phyloP scores from a whole-genome alignment of 2,329 filamentous ascomycete species.

The Scedosporium dehoogii region DNA sequence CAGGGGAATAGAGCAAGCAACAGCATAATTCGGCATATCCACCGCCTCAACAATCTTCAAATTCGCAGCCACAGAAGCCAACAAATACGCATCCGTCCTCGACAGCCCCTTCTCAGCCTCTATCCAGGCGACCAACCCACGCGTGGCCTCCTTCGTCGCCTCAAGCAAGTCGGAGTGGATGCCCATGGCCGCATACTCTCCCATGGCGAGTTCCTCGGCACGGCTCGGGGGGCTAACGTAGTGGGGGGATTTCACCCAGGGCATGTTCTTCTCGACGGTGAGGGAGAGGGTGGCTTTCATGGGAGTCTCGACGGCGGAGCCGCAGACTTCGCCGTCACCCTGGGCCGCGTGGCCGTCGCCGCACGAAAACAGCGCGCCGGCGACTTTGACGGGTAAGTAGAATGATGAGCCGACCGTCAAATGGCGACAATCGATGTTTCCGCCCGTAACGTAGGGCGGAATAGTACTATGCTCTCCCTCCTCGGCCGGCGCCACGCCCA shows the following conservation, averaged over 20 bases:
- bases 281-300: slow-evolving; percentile 38
- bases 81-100: slow-evolving; percentile 39
- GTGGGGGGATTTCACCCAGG: slow-evolving; percentile 37
- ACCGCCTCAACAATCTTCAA: slow-evolving; percentile 42
- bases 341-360: slow-evolving; percentile 45
- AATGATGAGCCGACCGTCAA: slow-evolving; percentile 34
- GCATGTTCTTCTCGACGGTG: slow-evolving; percentile 33
- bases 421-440: slow-evolving; percentile 45
- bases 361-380: slow-evolving; percentile 41
- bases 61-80: slow-evolving; percentile 38
- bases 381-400: slow-evolving; percentile 37
- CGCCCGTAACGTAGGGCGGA: slow-evolving; percentile 39
- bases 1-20: slow-evolving; percentile 38
- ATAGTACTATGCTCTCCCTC: slow-evolving; percentile 37
- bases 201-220: slow-evolving; percentile 13
- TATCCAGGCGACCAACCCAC: slow-evolving; percentile 38
- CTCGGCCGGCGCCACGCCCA: slow-evolving; percentile 37
- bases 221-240: slow-evolving; percentile 26
- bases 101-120: slow-evolving; percentile 32
- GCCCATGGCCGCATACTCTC: slow-evolving; percentile 35
- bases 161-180: slow-evolving; percentile 35
- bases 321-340: slow-evolving; percentile 44
- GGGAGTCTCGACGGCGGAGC: slow-evolving; percentile 45
- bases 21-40: slow-evolving; percentile 43
- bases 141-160: slow-evolving; percentile 36